Base-by-base conservation (phyloP, 257 asterid genomes). In the Gentiana macrophylla region DNA sequence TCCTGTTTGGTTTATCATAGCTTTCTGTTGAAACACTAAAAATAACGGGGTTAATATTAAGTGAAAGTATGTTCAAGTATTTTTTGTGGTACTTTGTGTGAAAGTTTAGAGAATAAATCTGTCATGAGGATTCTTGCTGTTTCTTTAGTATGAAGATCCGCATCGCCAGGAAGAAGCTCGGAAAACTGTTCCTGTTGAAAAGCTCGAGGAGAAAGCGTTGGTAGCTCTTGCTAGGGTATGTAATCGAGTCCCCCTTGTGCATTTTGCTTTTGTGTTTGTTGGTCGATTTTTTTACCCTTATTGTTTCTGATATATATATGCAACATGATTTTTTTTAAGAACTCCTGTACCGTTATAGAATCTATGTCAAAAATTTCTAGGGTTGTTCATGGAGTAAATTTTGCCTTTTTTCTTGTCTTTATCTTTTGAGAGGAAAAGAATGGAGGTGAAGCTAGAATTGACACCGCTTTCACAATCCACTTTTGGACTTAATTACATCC, bases 131-230 rank as follows among this genome's bases (percentile, higher is more conserved):
- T n/a, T 77, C 50, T 12, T 52, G 50, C 43, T 60, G 46, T 41
- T 81, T 70, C 61, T 58, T 67, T 75, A 91, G 98, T 91, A 84
- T 76, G 98, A 87, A 68, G 94, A 83, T 60, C 80, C 83, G 32
- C 72, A 72, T 65, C 75, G 84, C 35, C 95, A 87, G 66, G 92
- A 84, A 67, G 86, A 72, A 32, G 98, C 95, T 66, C 80, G 84
- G 41, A 83, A 75, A 65, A 82, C 95, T 2, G 96, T 86, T 36
- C 89, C 94, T 41, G 67, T 71, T 68, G 98, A 84, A 60, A 84
- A 74, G 73, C 92, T 91, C 64, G 96, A 84, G 85, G 98, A 90
- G 77, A 90, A 90, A 71, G 89, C 98, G 56, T 33, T 68, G 71
- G 74, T 91, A 70, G 76, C 95, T 41, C 73, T 91, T 80, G 96